Percentiles rank a stretch among this genome's conserved stretches.
Evolutionary conservation across 1,284 basidiomycete species (phyloP).

Genomic region (Rhodotorula sp.): DNA sequence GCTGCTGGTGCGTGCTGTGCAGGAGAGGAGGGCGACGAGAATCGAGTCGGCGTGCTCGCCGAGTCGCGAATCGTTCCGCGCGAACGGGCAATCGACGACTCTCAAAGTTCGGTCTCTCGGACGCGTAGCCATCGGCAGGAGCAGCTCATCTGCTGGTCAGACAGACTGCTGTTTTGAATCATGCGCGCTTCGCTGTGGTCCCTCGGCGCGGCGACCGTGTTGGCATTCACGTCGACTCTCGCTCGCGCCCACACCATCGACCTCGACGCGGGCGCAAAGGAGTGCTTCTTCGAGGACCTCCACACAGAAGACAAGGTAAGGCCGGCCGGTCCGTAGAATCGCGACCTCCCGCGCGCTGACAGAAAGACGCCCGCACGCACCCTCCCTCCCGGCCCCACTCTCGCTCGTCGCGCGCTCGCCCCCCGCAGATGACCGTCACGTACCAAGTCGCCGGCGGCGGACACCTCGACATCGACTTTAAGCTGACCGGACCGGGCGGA

Average conservation of each 20-base stretch:
- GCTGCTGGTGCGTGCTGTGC: not conserved
- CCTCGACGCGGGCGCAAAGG: constrained; percentile 58
- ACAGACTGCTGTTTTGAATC: not conserved
- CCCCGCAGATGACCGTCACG: constrained; percentile 89
- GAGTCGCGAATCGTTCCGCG: too few relatives aligned
- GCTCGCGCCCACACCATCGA: constrained; percentile 39
- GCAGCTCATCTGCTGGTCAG: not conserved
- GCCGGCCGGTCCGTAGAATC: not conserved
- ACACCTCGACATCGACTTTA: constrained; percentile 94
- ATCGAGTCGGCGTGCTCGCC: not conserved
- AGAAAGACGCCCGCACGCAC: not conserved
- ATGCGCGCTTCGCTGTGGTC: constrained; percentile 1
- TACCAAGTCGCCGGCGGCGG: constrained; percentile 98
- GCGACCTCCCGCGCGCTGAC: not conserved
- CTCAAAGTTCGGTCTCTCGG: not conserved
- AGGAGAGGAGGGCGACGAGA: not conserved
- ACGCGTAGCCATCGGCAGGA: too few relatives aligned
- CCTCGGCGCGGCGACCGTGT: not conserved
- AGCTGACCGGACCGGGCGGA: constrained; percentile 73
- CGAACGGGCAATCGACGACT: too few relatives aligned
- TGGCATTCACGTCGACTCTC: not conserved
- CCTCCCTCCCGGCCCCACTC: constrained; percentile 24
- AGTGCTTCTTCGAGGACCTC: constrained; percentile 98
- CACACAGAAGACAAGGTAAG: constrained; percentile 87
- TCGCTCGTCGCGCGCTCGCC: not conserved